Evolutionary conservation across 2,329 filamentous ascomycete species (phyloP), one percentile per base, ranked within the genome.

Genomic region (Botrytis paeoniae): DNA sequence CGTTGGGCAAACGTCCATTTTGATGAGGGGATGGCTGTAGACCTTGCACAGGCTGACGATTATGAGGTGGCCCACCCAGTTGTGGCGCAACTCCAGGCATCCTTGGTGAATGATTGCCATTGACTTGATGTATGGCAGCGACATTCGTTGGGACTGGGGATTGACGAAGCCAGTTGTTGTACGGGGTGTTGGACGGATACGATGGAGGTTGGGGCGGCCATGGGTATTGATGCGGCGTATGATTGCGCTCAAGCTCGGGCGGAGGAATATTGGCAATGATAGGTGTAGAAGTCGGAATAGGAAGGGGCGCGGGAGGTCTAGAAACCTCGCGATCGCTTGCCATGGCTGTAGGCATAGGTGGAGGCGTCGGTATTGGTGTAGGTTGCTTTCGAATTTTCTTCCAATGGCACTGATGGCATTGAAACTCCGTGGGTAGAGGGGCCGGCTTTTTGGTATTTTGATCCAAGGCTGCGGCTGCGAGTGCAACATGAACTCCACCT

Each of bases 341-440:
- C 14, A 57, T 41, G 10, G 37, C n/a, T 29, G 57, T 18, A 41
- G 48, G 65, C 20, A 69, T 69, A 32, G 48, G 65, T 72, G 75
- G 73, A 57, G 75, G 75, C n/a, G 57, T 64, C 45, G 76, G 74
- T 65, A 74, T 71, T 35, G 75, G 73, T 45, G 76, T 73, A n/a
- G 77, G 73, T 60, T 79, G 75, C 74, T 77, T 81, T 54, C 75
- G 75, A 29, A 82, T 80, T 79, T 88, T 91, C 76, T 83, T 86
- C 76, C 84, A 80, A 77, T 87, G 85, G 75, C 92, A 95, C 81
- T 93, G 92, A 82, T 95, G 92, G 78, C 92, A 95, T 81, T 94
- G 91, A 76, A 89, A 91, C 75, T 86, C 87, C 43, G 87, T 84
- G 76, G 77, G 68, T 60, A 70, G 68, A 39, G 43, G 35, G 32